phyloP scores from a whole-genome alignment of 2,329 filamentous ascomycete genomes.

The Verticillium dahliae region DNA sequence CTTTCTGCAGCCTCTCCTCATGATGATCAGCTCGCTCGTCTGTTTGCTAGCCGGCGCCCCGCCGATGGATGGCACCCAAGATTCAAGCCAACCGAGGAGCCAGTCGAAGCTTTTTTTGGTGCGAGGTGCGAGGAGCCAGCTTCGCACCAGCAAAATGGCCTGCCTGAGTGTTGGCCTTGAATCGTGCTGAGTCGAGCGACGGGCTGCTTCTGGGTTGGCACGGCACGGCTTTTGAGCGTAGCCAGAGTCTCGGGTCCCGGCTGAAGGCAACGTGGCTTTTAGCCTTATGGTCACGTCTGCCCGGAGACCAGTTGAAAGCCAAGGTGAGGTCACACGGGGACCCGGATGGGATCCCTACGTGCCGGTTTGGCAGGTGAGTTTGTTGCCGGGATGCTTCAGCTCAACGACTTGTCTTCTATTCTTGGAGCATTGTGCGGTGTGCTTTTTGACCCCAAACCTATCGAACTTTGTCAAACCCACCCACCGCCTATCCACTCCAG shows the following conservation, averaged over 20 bases:
- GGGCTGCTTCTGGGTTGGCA: neutral
- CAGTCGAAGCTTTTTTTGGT: neutral
- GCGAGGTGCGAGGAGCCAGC: neutral
- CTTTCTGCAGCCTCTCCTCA: neutral
- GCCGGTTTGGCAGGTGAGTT: neutral
- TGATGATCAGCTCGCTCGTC: neutral
- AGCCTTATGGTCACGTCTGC: conserved; percentile 5
- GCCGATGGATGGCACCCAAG: neutral
- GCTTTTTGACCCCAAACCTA: neutral
- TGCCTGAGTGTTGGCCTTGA: neutral
- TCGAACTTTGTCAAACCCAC: neutral
- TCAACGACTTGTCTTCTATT: neutral
- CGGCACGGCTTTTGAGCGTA: neutral
- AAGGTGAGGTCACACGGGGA: neutral
- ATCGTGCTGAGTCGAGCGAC: neutral
- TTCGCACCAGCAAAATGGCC: neutral
- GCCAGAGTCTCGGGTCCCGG: conserved; percentile 19
- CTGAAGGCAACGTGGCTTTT: conserved; percentile 21
- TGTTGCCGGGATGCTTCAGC: neutral
- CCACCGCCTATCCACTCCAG: neutral
- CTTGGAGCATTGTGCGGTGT: neutral
- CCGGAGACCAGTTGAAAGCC: neutral
- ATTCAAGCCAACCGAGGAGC: neutral
- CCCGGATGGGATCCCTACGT: neutral
- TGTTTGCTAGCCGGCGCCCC: neutral